These are phyloP conservation scores for Nannochloropsis oceanica DNA, from an alignment of 108 stramenopile species.

Conservation along the genomic window DNA sequence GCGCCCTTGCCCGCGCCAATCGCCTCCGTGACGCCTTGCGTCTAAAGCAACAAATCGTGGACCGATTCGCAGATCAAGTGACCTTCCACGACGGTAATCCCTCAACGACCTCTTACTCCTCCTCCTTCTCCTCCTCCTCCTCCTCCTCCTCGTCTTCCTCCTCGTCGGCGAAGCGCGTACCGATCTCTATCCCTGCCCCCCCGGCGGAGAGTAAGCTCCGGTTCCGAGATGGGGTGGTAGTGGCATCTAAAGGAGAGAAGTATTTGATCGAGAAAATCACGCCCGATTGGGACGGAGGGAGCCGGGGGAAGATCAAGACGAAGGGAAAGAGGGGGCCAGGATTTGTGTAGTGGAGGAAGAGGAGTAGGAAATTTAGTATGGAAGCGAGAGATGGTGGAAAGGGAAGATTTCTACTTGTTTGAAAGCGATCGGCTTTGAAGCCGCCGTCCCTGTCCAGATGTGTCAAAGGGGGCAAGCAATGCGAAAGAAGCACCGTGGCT, in stretches of 20 bases:
- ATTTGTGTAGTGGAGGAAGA: not conserved
- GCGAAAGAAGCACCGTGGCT: too few relatives aligned
- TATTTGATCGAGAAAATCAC: not conserved
- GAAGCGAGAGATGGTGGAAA: too few relatives aligned
- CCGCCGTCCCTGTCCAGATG: too few relatives aligned
- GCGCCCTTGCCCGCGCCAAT: not conserved
- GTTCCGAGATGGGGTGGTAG: not conserved
- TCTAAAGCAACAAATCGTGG: not conserved
- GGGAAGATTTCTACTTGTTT: too few relatives aligned
- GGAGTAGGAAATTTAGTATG: too few relatives aligned
- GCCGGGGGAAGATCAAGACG: not conserved
- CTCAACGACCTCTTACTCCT: too few relatives aligned
- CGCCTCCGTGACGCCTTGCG: not conserved
- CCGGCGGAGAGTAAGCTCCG: not conserved
- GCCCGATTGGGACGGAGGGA: not conserved
- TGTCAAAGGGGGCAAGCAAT: too few relatives aligned
- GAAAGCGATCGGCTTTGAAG: too few relatives aligned
- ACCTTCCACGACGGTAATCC: not conserved
- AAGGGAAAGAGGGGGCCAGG: not conserved
- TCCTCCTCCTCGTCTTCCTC: not conserved
- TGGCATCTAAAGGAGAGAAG: not conserved
- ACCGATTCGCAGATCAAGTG: not conserved
- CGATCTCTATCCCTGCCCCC: not conserved
- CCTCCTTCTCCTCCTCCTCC: too few relatives aligned
- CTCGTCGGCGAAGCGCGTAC: not conserved